These are phyloP conservation scores for Areca catechu DNA, from an alignment of 176 grass and related monocot genomes.

Conservation along the genomic window DNA sequence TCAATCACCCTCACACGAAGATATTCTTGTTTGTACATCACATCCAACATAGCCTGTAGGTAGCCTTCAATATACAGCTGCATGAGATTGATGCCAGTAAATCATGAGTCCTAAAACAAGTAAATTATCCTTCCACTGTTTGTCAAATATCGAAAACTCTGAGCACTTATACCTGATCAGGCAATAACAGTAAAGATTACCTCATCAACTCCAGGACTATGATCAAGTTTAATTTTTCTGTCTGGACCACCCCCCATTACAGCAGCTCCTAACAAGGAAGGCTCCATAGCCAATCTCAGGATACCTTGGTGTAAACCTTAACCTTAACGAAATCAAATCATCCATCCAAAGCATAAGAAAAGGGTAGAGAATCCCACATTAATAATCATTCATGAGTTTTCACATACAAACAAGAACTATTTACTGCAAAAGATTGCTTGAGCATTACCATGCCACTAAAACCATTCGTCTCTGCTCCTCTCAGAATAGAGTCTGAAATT, in stretches of 20 bases:
- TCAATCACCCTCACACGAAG: slow-evolving; percentile 70
- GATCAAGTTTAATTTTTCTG: slow-evolving; percentile 85
- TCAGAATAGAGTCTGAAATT: slow-evolving; percentile 73
- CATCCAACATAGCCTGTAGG: slow-evolving; percentile 75
- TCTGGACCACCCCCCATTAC: slow-evolving; percentile 75
- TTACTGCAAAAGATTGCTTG: too few relatives aligned
- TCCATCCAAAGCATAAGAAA: slow-evolving; percentile 11
- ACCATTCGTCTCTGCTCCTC: slow-evolving; percentile 75
- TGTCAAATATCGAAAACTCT: too few relatives aligned
- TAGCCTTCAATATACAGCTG: slow-evolving; percentile 88
- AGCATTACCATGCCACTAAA: slow-evolving; percentile 76
- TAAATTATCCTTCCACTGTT: too few relatives aligned
- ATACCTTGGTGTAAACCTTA: slow-evolving; percentile 81
- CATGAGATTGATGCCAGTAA: neutral
- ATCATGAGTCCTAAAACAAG: too few relatives aligned
- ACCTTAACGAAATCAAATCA: slow-evolving; percentile 32
- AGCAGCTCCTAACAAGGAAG: slow-evolving; percentile 73
- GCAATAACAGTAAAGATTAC: slow-evolving; percentile 27
- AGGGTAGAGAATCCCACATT: neutral
- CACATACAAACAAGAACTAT: too few relatives aligned
- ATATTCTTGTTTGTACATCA: slow-evolving; percentile 77
- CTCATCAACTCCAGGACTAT: slow-evolving; percentile 65
- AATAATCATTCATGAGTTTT: too few relatives aligned
- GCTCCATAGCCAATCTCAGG: slow-evolving; percentile 85
- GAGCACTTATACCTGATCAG: neutral